Evolutionary conservation across 192 early-diverging fungal species (phyloP).

Genomic region (Coemansia sp.): DNA sequence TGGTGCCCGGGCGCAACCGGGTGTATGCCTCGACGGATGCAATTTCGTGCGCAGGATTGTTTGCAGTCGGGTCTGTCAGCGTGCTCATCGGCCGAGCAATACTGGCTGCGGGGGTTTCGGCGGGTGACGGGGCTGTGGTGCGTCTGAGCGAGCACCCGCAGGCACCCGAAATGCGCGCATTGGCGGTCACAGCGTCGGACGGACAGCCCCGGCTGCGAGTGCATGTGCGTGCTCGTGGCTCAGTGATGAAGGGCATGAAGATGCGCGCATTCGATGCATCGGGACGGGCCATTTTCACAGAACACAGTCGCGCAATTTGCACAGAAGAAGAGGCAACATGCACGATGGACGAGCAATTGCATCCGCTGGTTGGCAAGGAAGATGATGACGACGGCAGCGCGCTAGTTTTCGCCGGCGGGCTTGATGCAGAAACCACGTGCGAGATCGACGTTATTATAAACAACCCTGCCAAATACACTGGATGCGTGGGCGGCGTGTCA

Average conservation of each 20-base stretch:
- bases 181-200: too few species aligned
- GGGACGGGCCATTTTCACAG: too few species aligned
- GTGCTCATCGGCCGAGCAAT: constrained; percentile 11
- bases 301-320: too few species aligned
- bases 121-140: constrained; percentile 1
- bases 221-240: neutral
- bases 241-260: too few species aligned
- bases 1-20: too few species aligned
- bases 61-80: constrained; percentile 13
- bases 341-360: too few species aligned
- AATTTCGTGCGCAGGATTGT: constrained; percentile 26
- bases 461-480: constrained; percentile 2
- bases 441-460: neutral
- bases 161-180: too few species aligned
- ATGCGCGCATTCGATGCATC: too few species aligned
- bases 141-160: constrained; percentile 20
- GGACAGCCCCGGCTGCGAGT: constrained; percentile 11
- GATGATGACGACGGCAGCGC: constrained; percentile 5
- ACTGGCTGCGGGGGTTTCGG: neutral
- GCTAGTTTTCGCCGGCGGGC: constrained; percentile 8
- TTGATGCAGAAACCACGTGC: neutral
- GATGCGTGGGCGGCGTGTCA: too few species aligned
- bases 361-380: too few species aligned
- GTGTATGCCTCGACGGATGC: too few species aligned
- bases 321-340: too few species aligned